Evolutionary conservation across 2,329 filamentous ascomycete species (phyloP).

Genomic region (Pseudogymnoascus sp.): DNA sequence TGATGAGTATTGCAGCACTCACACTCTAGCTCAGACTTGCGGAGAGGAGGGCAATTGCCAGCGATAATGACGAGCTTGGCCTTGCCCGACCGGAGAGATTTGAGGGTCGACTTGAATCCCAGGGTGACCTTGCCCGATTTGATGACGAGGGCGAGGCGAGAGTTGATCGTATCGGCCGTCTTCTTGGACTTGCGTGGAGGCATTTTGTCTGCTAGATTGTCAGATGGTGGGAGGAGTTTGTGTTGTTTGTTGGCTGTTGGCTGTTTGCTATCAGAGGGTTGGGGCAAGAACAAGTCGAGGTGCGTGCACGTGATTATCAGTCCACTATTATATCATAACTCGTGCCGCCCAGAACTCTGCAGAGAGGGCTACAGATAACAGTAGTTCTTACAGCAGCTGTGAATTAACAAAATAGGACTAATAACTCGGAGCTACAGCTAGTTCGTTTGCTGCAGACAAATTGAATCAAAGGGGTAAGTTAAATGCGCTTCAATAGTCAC

Average conservation of each 20-base stretch:
- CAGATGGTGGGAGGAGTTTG: not conserved
- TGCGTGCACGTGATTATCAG: not conserved
- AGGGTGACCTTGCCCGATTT: slow-evolving; percentile 73
- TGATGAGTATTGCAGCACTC: not conserved
- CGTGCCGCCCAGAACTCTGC: not conserved
- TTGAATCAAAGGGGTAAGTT: not conserved
- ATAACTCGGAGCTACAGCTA: not conserved
- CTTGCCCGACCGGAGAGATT: slow-evolving; percentile 89
- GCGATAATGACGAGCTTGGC: slow-evolving; percentile 96
- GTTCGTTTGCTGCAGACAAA: not conserved
- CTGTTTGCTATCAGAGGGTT: not conserved
- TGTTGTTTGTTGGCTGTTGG: not conserved
- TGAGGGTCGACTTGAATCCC: slow-evolving; percentile 83
- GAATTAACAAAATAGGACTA: not conserved
- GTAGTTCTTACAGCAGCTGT: not conserved
- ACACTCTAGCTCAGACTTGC: slow-evolving; percentile 93
- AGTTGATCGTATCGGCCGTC: slow-evolving; percentile 69
- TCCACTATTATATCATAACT: not conserved
- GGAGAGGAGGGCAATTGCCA: slow-evolving; percentile 94
- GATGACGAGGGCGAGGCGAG: slow-evolving; percentile 55
- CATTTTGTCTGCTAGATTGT: not conserved
- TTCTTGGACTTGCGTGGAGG: slow-evolving; percentile 60
- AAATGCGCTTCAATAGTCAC: not conserved
- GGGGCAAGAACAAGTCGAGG: not conserved
- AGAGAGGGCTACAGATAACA: not conserved